phyloP scores from a whole-genome alignment of 352 stramenopile species.

The Globisporangium solare region DNA sequence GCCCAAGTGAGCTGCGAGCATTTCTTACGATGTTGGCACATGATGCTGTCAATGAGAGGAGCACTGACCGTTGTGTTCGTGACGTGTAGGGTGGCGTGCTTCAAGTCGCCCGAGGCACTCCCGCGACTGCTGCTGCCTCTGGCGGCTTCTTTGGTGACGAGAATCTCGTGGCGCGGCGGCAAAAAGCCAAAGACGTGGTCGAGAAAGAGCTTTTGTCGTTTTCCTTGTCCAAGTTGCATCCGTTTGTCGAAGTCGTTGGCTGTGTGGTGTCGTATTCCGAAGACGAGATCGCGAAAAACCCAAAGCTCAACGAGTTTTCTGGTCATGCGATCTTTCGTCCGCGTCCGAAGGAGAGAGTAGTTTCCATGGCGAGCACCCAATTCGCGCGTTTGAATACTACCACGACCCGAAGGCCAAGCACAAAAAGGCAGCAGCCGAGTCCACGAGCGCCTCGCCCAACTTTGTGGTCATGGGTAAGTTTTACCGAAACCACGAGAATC shows the following conservation, averaged over 20 bases:
- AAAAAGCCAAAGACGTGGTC: slow-evolving; percentile 32
- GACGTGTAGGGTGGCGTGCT: slow-evolving; percentile 34
- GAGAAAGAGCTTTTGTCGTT: slow-evolving; percentile 40
- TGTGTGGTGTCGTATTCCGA: slow-evolving; percentile 39
- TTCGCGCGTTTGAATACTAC: slow-evolving; percentile 18
- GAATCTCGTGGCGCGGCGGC: slow-evolving; percentile 28
- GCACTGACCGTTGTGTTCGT: background rate
- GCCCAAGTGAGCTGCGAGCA: slow-evolving; percentile 25
- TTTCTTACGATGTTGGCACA: background rate
- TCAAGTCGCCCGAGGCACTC: slow-evolving; percentile 29
- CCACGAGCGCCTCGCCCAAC: slow-evolving; percentile 21
- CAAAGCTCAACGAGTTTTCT: slow-evolving; percentile 42
- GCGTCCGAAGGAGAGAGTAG: slow-evolving; percentile 11
- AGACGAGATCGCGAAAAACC: slow-evolving; percentile 41
- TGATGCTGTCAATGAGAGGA: too few relatives aligned
- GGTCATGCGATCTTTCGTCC: slow-evolving; percentile 32
- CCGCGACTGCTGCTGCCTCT: background rate
- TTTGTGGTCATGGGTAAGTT: slow-evolving; percentile 52
- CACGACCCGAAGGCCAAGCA: slow-evolving; percentile 23
- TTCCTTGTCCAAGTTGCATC: slow-evolving; percentile 31
- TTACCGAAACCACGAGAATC: slow-evolving; percentile 30
- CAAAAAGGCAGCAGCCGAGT: background rate
- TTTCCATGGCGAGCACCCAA: slow-evolving; percentile 13
- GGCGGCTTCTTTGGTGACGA: slow-evolving; percentile 26
- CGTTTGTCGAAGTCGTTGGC: slow-evolving; percentile 45